phyloP scores from a whole-genome alignment of 148 eudicot genomes.

The Nyssa sinensis region DNA sequence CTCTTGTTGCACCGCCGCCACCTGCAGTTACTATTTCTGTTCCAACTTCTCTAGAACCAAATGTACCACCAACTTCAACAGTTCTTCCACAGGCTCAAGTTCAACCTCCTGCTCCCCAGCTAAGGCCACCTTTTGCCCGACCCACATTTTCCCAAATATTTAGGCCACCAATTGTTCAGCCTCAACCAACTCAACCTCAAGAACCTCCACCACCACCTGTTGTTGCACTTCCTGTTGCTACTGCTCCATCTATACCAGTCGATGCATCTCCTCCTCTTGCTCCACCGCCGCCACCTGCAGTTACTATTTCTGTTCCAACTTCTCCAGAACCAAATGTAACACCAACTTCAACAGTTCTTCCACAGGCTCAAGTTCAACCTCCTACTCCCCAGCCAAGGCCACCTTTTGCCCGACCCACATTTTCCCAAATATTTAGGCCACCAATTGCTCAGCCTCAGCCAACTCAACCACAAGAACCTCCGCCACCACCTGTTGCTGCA shows the following conservation, averaged over 20 bases:
- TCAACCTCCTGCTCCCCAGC: constrained; percentile 29
- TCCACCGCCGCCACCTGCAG: constrained; percentile 11
- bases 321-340: no score
- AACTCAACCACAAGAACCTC: constrained; percentile 13
- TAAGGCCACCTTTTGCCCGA: constrained; percentile 34
- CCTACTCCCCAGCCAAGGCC: constrained; percentile 34
- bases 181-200: constrained; percentile 17
- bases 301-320: not conserved
- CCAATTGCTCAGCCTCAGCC: constrained; percentile 21
- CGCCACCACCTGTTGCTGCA: constrained; percentile 26
- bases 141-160: no score
- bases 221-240: constrained; percentile 16
- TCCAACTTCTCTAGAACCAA: no score
- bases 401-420: constrained; percentile 31
- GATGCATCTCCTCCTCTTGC: constrained; percentile 13
- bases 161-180: constrained; percentile 23
- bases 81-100: constrained; percentile 32
- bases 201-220: constrained; percentile 21
- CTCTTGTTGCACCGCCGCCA: constrained; percentile 17
- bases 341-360: constrained; percentile 26
- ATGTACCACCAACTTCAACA: constrained; percentile 24
- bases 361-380: constrained; percentile 30
- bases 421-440: constrained; percentile 29
- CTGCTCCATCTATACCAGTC: constrained; percentile 24
- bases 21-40: no score